Evolutionary conservation across 2,329 filamentous ascomycete genomes (phyloP).

Genomic region (Sclerotinia sclerotiorum): DNA sequence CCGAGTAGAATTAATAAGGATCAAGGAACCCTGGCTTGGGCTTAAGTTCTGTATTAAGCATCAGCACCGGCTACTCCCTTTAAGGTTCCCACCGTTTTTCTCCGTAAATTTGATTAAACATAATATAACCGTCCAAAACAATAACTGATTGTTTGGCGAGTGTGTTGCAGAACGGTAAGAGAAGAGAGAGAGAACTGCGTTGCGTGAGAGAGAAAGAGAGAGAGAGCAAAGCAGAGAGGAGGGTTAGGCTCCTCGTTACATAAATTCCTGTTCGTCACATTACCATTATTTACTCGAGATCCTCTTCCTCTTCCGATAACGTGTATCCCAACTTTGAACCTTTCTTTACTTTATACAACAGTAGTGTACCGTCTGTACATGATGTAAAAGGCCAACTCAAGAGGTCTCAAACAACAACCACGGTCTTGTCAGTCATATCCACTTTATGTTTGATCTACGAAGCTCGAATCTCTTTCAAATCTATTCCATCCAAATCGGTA

Average conservation of each 20-base stretch:
- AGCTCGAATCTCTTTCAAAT: neutral
- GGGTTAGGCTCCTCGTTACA: neutral
- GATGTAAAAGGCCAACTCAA: slow-evolving; percentile 11
- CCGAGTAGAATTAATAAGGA: slow-evolving; percentile 10
- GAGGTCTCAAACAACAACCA: neutral
- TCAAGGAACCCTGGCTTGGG: neutral
- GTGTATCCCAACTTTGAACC: neutral
- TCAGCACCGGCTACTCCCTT: slow-evolving; percentile 13
- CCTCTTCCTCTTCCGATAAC: neutral
- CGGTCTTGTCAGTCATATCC: slow-evolving; percentile 7
- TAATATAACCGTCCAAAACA: neutral
- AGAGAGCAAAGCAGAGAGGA: neutral
- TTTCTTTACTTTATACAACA: neutral
- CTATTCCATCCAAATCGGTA: neutral
- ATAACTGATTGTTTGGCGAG: neutral
- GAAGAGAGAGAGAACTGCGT: too few relatives aligned
- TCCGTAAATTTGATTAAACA: slow-evolving; percentile 4
- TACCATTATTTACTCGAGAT: neutral
- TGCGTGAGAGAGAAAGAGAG: neutral
- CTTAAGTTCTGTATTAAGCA: slow-evolving; percentile 14
- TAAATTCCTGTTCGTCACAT: neutral
- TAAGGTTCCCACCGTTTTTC: slow-evolving; percentile 3
- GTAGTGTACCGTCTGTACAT: slow-evolving; percentile 6
- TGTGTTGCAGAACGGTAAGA: neutral
- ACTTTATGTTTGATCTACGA: slow-evolving; percentile 5